Percentiles rank a stretch among this genome's conserved stretches.
Conservation (phyloP, 495 filamentous ascomycete genomes). For the Amphirosellinia nigrospora region DNA sequence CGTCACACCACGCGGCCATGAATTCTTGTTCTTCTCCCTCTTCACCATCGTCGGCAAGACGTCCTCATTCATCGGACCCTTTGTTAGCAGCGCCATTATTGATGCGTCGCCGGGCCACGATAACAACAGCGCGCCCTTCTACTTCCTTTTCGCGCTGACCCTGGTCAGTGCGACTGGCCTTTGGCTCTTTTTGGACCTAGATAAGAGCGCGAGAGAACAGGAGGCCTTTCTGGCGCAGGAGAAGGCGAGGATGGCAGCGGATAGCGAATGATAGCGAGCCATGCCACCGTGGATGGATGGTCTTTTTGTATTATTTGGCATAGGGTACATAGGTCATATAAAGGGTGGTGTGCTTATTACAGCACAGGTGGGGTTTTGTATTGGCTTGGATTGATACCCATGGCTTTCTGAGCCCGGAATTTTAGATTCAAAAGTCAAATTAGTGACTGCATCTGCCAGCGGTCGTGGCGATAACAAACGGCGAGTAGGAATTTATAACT, state of each 20-base stretch:
- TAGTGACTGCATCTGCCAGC: background rate
- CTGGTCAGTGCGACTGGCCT: constrained; percentile 59
- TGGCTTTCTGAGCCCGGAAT: background rate
- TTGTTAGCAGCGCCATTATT: constrained; percentile 70
- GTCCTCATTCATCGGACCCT: constrained; percentile 65
- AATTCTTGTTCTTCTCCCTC: constrained; percentile 71
- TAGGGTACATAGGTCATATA: background rate
- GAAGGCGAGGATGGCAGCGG: constrained; percentile 33
- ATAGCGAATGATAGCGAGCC: constrained; percentile 11
- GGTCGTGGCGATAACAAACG: background rate
- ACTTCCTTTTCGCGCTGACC: constrained; percentile 63
- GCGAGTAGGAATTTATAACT: background rate
- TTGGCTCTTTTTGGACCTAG: constrained; percentile 60
- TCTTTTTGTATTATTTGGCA: background rate
- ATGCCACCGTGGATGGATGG: background rate
- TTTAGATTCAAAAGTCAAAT: background rate
- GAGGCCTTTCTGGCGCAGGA: constrained; percentile 56
- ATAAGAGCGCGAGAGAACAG: constrained; percentile 65
- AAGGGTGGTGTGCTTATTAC: background rate
- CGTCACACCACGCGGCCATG: constrained; percentile 67
- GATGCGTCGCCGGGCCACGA: constrained; percentile 57
- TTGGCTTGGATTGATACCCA: constrained; percentile 7
- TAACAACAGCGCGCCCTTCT: constrained; percentile 66
- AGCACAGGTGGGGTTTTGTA: background rate
- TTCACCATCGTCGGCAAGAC: constrained; percentile 72